Percentiles rank a stretch among this genome's conserved stretches.
Conservation (phyloP, 2,329 filamentous ascomycete genomes). For the Exophiala sp. region DNA sequence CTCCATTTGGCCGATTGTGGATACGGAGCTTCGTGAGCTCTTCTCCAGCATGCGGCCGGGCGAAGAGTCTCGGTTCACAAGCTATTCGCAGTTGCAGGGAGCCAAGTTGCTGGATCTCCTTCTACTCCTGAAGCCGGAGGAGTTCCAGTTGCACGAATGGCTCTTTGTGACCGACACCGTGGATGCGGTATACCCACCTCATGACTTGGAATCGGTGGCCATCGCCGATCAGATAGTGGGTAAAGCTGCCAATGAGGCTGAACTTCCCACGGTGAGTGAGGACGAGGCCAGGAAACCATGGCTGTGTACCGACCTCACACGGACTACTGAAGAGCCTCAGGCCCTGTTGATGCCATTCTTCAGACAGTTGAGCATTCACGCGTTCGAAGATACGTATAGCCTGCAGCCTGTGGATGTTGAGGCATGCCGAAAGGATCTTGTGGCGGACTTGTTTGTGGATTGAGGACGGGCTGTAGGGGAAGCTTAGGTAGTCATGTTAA, state of each 20-base stretch:
- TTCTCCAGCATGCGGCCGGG: slow-evolving; percentile 61
- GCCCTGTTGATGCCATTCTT: slow-evolving; percentile 83
- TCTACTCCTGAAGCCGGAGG: slow-evolving; percentile 80
- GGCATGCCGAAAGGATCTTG: slow-evolving; percentile 56
- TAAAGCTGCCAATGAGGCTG: slow-evolving; percentile 15
- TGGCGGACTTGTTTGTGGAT: slow-evolving; percentile 76
- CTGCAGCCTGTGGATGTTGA: slow-evolving; percentile 66
- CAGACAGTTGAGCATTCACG: slow-evolving; percentile 81
- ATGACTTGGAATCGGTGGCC: slow-evolving; percentile 62
- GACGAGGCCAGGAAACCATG: slow-evolving; percentile 37
- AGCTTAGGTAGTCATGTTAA: too few relatives aligned
- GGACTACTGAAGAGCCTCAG: slow-evolving; percentile 59
- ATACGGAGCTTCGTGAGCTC: slow-evolving; percentile 73
- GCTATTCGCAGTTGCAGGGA: slow-evolving; percentile 73
- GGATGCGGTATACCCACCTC: slow-evolving; percentile 81
- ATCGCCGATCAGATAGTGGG: slow-evolving; percentile 56
- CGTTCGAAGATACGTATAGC: slow-evolving; percentile 87
- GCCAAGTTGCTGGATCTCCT: slow-evolving; percentile 89
- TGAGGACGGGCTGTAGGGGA: too few relatives aligned
- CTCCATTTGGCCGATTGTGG: slow-evolving; percentile 83
- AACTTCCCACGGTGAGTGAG: slow-evolving; percentile 17
- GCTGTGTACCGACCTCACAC: slow-evolving; percentile 44
- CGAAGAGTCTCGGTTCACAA: slow-evolving; percentile 69
- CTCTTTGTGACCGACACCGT: slow-evolving; percentile 95
- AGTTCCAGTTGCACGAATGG: slow-evolving; percentile 98